Conservation (phyloP, 495 filamentous ascomycete species). For the Hypomontagnella monticulosa region DNA sequence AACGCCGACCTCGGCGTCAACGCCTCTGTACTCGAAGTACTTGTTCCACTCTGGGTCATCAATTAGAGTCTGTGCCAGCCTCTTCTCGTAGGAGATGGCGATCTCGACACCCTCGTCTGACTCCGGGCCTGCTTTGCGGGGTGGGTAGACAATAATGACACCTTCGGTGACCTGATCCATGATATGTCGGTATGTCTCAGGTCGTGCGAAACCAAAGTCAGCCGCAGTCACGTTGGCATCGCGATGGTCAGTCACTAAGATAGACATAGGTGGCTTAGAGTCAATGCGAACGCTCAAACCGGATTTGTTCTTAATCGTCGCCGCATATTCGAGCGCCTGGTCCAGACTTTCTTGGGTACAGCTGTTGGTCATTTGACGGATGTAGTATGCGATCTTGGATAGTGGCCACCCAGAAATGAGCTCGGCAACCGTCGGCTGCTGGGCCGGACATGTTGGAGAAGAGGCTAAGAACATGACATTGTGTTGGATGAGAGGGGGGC, state of each 20-base stretch:
- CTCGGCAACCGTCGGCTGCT: constrained; percentile 6
- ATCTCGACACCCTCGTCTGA: constrained; percentile 55
- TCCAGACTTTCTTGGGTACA: constrained; percentile 48
- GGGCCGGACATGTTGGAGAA: background rate
- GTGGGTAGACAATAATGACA: constrained; percentile 43
- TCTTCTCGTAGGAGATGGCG: constrained; percentile 51
- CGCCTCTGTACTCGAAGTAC: constrained; percentile 56
- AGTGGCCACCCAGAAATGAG: constrained; percentile 2
- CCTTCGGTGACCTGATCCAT: constrained; percentile 43
- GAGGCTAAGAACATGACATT: constrained; percentile 1
- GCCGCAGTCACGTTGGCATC: constrained; percentile 24
- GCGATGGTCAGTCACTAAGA: constrained; percentile 40
- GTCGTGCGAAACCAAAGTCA: constrained; percentile 47
- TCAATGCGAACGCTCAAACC: constrained; percentile 36
- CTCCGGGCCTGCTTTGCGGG: constrained; percentile 12
- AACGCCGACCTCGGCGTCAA: background rate
- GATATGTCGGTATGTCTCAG: constrained; percentile 36
- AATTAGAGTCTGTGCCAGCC: constrained; percentile 45
- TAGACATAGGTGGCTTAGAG: constrained; percentile 38
- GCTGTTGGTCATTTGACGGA: constrained; percentile 53
- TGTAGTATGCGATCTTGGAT: constrained; percentile 24
- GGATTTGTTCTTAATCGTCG: constrained; percentile 49
- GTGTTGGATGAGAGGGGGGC: background rate
- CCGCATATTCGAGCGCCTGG: constrained; percentile 42
- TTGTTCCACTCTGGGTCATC: constrained; percentile 49